These are phyloP conservation scores for Aspergillus texensis DNA, from an alignment of 2,329 filamentous ascomycete genomes.

Conservation along the genomic window DNA sequence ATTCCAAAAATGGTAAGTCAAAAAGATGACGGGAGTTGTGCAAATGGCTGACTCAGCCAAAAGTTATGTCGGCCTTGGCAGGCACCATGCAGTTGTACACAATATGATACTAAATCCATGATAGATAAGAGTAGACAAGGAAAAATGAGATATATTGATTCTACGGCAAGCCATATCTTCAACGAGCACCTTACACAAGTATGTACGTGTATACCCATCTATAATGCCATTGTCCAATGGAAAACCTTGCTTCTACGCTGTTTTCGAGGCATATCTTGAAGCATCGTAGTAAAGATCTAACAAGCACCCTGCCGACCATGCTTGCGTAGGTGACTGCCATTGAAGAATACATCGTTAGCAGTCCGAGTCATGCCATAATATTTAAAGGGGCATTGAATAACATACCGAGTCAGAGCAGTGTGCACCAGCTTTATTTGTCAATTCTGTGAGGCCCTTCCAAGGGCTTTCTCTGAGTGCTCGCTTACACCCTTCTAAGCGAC, in stretches of 20 bases:
- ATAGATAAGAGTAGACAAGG: not conserved
- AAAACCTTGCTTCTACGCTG: not conserved
- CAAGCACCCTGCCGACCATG: constrained; percentile 93
- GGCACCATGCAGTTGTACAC: not conserved
- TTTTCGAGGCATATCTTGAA: constrained; percentile 43
- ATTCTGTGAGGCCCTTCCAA: constrained; percentile 89
- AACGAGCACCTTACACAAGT: not conserved
- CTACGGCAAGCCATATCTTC: not conserved
- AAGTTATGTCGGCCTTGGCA: not conserved
- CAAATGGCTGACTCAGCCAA: constrained; percentile 19
- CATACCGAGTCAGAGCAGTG: constrained; percentile 85
- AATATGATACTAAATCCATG: not conserved
- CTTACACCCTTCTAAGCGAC: constrained; percentile 80
- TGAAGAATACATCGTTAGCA: constrained; percentile 14
- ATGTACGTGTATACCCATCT: constrained; percentile 3
- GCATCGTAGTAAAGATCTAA: constrained; percentile 97
- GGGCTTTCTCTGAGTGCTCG: constrained; percentile 75
- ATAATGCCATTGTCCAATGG: not conserved
- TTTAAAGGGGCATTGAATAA: constrained; percentile 4
- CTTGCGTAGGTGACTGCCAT: constrained; percentile 81
- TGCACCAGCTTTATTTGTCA: constrained; percentile 87
- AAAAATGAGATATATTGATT: not conserved
- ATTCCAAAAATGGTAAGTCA: constrained; percentile 16
- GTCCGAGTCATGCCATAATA: not conserved
- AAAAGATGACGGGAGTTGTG: constrained; percentile 11